Base-by-base conservation (phyloP, 768 basidiomycete species). In the Coprinopsis sp. region DNA sequence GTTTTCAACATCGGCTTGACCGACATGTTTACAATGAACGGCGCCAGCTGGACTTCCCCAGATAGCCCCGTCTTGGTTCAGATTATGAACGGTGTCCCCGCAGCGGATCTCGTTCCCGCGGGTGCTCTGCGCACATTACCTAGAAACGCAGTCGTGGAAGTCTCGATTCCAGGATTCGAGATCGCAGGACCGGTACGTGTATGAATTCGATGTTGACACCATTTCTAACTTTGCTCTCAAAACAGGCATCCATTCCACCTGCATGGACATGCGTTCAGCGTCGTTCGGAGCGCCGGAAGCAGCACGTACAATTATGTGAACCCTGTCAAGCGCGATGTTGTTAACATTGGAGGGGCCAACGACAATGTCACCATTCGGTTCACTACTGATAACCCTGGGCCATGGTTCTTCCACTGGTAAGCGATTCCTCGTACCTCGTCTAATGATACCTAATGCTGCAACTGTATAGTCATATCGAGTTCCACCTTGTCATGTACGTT, bases 371-470 rank as follows among this genome's bases (percentile, higher is more conserved):
- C 77, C 0, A 65, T 89, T 33, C 76, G 84, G 4, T 87, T 84
- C 66, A 62, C 61, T 22, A 83, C 84, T 0, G 77, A 88, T 55
- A 87, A 87, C 60, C 62, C 83, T 2, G 86, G 84, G 4, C 77
- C 78, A 7, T 83, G 79, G 74, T 65, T 77, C 48, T 56, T 76
- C 44, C 74, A 74, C 36, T 72, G 67, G 67, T 53, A 30, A 16
- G 39, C 13, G 12, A 6, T 25, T 3, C 37, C 8, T 33, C 30
- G 11, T 27, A 14, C 27, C 39, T 19, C 28, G 11, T 34, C 22
- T 16, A 11, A 39, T 31, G 3, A n/a, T 16, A 13, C 12, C 8
- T 10, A 5, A 21, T 8, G 19, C 21, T 11, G 3, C 10, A 11
- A 21, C 11, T 37, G n/a, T 24, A 21, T 28, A 44, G 45, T 36